A percentile compares a stretch with the other conserved stretches of the same genome.
These are phyloP conservation scores for Piper betle DNA, from an alignment of 164 flowering plant genomes.

Conservation along the genomic window DNA sequence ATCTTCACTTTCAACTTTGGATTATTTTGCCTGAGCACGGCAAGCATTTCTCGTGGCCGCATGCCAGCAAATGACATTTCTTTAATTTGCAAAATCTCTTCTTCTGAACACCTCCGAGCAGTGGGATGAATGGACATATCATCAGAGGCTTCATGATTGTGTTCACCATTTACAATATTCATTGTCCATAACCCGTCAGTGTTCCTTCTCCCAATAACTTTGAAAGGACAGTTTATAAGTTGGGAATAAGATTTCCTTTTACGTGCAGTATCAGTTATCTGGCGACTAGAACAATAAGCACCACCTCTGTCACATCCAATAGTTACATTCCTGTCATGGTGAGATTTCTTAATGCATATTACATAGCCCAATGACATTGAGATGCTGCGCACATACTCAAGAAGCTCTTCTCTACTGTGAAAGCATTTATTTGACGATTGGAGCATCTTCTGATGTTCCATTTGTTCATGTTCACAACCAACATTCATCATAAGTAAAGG, in stretches of 20 bases:
- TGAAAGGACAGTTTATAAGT: conserved; percentile 45
- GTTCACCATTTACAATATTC: conserved; percentile 27
- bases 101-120: conserved; percentile 34
- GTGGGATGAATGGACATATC: conserved; percentile 36
- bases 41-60: conserved; percentile 36
- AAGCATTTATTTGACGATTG: conserved; percentile 28
- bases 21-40: conserved; percentile 26
- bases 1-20: conserved; percentile 31
- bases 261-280: conserved; percentile 13
- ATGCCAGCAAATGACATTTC: conserved; percentile 37
- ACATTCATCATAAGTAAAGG: not conserved
- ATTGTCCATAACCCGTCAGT: conserved; percentile 32
- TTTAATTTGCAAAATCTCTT: conserved; percentile 23
- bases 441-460: conserved; percentile 17
- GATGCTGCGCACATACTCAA: conserved; percentile 31
- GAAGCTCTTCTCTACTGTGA: conserved; percentile 32
- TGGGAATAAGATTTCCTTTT: conserved; percentile 29
- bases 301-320: conserved; percentile 46
- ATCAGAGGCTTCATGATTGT: conserved; percentile 36
- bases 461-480: not conserved
- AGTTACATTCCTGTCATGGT: conserved; percentile 29
- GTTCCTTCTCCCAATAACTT: conserved; percentile 30
- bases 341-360: conserved; percentile 33
- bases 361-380: conserved; percentile 33
- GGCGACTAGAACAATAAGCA: conserved; percentile 25